Conservation (phyloP, 78 protist genomes). For the Speleostelium caveatum region DNA sequence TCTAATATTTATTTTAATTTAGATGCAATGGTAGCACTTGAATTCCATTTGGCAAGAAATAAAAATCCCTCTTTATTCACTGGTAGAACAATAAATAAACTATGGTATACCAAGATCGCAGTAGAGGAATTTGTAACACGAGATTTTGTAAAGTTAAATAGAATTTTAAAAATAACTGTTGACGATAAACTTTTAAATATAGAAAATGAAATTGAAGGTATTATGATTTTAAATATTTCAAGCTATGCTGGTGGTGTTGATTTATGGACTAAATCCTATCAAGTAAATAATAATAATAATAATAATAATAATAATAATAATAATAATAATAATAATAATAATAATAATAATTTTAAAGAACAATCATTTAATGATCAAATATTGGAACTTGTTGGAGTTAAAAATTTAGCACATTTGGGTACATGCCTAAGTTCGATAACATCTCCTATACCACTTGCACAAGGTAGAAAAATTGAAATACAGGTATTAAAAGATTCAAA, state of each 20-base stretch:
- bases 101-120: constrained; percentile 81
- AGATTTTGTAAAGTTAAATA: neutral
- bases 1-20: too few relatives aligned
- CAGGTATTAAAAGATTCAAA: neutral
- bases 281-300: neutral
- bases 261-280: constrained; percentile 10
- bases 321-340: neutral
- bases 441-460: constrained; percentile 59
- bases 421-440: constrained; percentile 5
- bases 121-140: constrained; percentile 62
- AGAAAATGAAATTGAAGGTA: constrained; percentile 40
- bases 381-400: constrained; percentile 75
- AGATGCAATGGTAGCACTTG: constrained; percentile 84
- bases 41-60: constrained; percentile 81
- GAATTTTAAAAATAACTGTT: constrained; percentile 1
- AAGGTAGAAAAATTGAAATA: constrained; percentile 31
- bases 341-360: too few relatives aligned
- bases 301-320: neutral
- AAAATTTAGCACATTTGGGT: constrained; percentile 55
- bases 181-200: constrained; percentile 1
- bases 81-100: constrained; percentile 63
- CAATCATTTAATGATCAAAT: constrained; percentile 58
- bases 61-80: constrained; percentile 68
- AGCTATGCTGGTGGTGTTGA: constrained; percentile 66
- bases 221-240: constrained; percentile 33